These are phyloP conservation scores for Fraxinus angustifolia DNA, from an alignment of 305 asterid species.

Conservation along the genomic window DNA sequence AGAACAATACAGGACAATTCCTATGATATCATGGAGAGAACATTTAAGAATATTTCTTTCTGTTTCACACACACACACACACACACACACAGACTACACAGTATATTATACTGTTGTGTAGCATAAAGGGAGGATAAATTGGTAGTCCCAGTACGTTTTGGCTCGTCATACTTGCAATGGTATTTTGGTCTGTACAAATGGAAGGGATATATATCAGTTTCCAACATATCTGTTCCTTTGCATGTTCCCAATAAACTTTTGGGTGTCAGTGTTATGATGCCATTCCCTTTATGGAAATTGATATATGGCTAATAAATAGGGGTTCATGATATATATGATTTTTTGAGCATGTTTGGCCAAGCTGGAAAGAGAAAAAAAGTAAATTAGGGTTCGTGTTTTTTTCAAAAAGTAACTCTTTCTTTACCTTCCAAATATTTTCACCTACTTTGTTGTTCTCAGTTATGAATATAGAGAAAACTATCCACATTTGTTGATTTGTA, in stretches of 20 bases:
- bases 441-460: background rate
- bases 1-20: background rate
- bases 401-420: background rate
- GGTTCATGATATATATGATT: background rate
- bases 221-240: constrained; percentile 40
- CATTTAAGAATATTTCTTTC: constrained; percentile 5
- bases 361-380: background rate
- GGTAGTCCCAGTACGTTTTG: background rate
- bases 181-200: constrained; percentile 20
- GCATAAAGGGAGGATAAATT: background rate
- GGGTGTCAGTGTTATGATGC: constrained; percentile 45
- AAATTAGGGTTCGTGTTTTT: background rate
- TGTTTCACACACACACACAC: background rate
- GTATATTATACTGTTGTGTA: background rate
- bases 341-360: background rate
- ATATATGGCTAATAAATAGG: background rate
- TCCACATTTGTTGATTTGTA: background rate
- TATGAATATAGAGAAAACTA: background rate
- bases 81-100: background rate
- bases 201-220: constrained; percentile 22
- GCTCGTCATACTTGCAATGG: background rate
- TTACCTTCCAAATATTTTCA: background rate
- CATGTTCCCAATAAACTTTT: constrained; percentile 55
- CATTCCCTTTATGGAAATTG: constrained; percentile 36
- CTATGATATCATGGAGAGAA: constrained; percentile 8